Conservation (phyloP, 306 rosid genomes). For the Purshia tridentata region DNA sequence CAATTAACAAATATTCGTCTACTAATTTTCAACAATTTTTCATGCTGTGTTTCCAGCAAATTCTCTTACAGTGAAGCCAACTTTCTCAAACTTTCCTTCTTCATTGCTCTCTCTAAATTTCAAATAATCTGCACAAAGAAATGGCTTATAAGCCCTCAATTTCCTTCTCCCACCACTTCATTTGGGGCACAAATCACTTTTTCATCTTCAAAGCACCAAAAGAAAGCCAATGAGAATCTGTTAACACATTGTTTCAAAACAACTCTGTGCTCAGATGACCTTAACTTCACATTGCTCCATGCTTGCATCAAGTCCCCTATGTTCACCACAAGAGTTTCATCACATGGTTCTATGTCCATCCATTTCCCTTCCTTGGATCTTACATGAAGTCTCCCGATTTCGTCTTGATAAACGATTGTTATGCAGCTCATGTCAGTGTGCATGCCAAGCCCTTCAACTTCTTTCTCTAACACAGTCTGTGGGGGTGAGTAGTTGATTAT, state of each 20-base stretch:
- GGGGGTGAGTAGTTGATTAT: conserved; percentile 58
- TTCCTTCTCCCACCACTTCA: conserved; percentile 59
- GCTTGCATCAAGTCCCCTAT: conserved; percentile 74
- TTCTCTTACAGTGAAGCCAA: conserved; percentile 68
- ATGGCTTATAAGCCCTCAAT: conserved; percentile 48
- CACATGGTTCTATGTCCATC: conserved; percentile 65
- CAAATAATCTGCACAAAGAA: conserved; percentile 59
- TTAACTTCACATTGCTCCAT: conserved; percentile 70
- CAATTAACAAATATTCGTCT: no score
- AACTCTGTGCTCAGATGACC: conserved; percentile 71
- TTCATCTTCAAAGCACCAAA: conserved; percentile 70
- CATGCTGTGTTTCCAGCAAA: conserved; percentile 37
- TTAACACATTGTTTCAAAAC: conserved; percentile 49
- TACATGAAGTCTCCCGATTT: conserved; percentile 69
- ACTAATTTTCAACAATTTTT: no score
- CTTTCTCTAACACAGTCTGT: conserved; percentile 20
- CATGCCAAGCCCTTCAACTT: conserved; percentile 69
- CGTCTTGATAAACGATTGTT: conserved; percentile 65
- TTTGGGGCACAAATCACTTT: conserved; percentile 54
- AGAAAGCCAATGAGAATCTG: conserved; percentile 66
- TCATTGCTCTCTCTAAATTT: conserved; percentile 61
- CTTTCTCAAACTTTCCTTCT: conserved; percentile 62
- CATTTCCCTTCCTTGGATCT: conserved; percentile 65
- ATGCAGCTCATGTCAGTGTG: conserved; percentile 80
- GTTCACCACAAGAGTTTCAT: conserved; percentile 58